These are phyloP conservation scores for Metarhizium humberi DNA, from an alignment of 2,329 filamentous ascomycete genomes.

Conservation along the genomic window DNA sequence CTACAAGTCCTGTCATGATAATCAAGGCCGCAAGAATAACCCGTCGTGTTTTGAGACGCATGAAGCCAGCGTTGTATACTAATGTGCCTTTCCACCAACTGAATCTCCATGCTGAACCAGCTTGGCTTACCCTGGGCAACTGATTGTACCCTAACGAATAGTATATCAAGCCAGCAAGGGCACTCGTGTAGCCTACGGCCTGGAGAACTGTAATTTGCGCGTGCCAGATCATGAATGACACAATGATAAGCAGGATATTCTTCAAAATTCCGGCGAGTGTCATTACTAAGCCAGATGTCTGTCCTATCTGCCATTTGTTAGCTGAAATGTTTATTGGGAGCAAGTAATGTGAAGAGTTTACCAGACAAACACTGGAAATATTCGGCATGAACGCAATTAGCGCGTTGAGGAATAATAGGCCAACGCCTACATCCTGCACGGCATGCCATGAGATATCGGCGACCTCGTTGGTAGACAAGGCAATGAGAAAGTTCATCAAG, in stretches of 20 bases:
- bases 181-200: slow-evolving; percentile 68
- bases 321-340: neutral
- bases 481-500: slow-evolving; percentile 66
- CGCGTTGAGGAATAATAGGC: slow-evolving; percentile 62
- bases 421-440: slow-evolving; percentile 53
- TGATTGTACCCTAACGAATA: slow-evolving; percentile 36
- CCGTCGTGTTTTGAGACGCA: no score
- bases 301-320: slow-evolving; percentile 59
- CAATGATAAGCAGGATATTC: slow-evolving; percentile 71
- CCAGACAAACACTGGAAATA: slow-evolving; percentile 76
- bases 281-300: slow-evolving; percentile 78
- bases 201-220: slow-evolving; percentile 65
- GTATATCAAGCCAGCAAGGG: slow-evolving; percentile 42
- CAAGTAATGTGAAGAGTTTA: slow-evolving; percentile 31
- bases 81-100: no score
- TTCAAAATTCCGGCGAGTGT: slow-evolving; percentile 81
- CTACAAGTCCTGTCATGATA: no score
- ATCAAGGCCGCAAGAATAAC: no score
- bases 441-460: slow-evolving; percentile 56
- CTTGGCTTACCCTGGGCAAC: slow-evolving; percentile 8
- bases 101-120: no score
- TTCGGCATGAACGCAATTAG: slow-evolving; percentile 71
- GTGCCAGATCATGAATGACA: slow-evolving; percentile 69
- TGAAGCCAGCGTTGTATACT: no score
- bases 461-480: slow-evolving; percentile 54